These are phyloP conservation scores for Backusella liffmaniae DNA, from an alignment of 192 early-diverging fungal genomes.

Conservation along the genomic window DNA sequence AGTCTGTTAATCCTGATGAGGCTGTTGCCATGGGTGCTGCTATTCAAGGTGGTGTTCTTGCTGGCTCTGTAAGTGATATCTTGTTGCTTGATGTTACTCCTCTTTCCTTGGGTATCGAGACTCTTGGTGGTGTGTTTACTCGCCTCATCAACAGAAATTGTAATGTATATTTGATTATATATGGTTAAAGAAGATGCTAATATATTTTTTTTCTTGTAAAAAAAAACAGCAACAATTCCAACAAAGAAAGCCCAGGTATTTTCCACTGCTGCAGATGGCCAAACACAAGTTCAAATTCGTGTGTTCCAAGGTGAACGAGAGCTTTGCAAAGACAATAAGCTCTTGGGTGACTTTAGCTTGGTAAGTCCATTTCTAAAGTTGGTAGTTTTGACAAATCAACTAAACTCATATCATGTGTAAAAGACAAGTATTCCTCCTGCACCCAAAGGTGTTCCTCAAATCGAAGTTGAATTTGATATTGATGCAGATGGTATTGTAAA, in stretches of 20 bases:
- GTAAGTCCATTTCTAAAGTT: constrained; percentile 24
- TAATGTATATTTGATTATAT: not conserved
- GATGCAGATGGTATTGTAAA: constrained; percentile 99
- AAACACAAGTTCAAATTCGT: constrained; percentile 96
- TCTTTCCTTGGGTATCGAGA: constrained; percentile 97
- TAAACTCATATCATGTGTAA: not conserved
- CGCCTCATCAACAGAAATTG: constrained; percentile 92
- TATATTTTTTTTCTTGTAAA: not conserved
- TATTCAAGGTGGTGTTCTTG: constrained; percentile 97
- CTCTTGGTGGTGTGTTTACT: constrained; percentile 97
- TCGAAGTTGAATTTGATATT: constrained; percentile 99
- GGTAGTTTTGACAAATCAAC: not conserved
- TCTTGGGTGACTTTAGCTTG: constrained; percentile 97
- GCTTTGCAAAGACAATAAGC: constrained; percentile 95
- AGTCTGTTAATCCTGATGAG: constrained; percentile 98
- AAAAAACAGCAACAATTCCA: constrained; percentile 83
- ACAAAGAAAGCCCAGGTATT: constrained; percentile 99
- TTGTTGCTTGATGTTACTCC: constrained; percentile 96
- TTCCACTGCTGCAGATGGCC: constrained; percentile 97
- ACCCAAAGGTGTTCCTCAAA: constrained; percentile 96
- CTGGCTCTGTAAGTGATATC: constrained; percentile 95
- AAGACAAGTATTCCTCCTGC: constrained; percentile 85
- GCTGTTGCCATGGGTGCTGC: constrained; percentile 98
- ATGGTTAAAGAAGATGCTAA: not conserved
- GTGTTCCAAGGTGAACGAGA: constrained; percentile 99